Base-by-base conservation (phyloP, 768 basidiomycete genomes). In the Vararia minispora region DNA sequence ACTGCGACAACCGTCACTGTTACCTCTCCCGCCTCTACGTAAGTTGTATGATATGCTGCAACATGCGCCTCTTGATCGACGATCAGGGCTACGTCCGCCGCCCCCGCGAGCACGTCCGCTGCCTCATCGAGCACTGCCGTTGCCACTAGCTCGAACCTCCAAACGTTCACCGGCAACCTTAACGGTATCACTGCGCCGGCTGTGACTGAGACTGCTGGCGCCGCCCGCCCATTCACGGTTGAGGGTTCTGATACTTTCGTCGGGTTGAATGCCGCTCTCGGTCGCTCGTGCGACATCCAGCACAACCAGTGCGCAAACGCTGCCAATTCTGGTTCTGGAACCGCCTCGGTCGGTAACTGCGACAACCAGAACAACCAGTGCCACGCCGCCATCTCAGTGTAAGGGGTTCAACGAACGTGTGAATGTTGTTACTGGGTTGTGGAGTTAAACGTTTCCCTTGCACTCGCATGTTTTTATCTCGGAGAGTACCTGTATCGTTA, bases 231-330 rank as follows among this genome's bases (percentile, higher is more conserved):
- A 50, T 76, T 78, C 57, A 44, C 54, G 6, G 71, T 73, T 35
- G 55, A 58, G 10, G 52, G 49, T 37, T 65, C 63, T 31, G 63
- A 66, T 28, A 45, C 51, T 28, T 76, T 76, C 65, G 44, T 71
- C 23, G 69, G 72, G 49, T 27, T 58, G 11, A 54, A 54, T 23
- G 68, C 65, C 28, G 74, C 74, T 13, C 59, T 76, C 23, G 69
- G 68, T 16, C 68, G 74, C 22, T 71, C 71, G 2, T 78, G 76
- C 56, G 71, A 72, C 46, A 62, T 71, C 27, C 72, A 76, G 53
- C 65, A 74, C 52, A 76, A 75, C 56, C 40, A 53, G 24, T 78
- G 74, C 45, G 69, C 71, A 26, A 59, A 74, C 52, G 47, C 60
- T 18, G 69, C 70, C 13, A 74, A 74, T 61, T 63, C 66, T 26